phyloP scores from a whole-genome alignment of 768 basidiomycete genomes.

The Coprinopsis strossmayeri region DNA sequence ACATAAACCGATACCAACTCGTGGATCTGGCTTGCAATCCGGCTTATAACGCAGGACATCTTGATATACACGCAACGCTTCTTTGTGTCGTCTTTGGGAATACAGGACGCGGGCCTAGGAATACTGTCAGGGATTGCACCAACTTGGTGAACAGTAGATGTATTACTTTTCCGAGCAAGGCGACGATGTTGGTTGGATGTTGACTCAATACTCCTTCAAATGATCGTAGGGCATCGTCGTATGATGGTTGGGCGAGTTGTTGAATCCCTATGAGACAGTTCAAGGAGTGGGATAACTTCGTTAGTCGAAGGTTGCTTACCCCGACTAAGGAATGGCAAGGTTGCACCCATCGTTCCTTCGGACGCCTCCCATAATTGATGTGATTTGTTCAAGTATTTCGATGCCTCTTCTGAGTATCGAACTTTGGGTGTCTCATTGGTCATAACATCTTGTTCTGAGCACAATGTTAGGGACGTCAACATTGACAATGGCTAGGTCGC shows the following conservation, averaged over 20 bases:
- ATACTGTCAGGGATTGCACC: conserved; percentile 7
- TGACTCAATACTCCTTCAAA: conserved; percentile 75
- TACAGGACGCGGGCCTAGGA: conserved; percentile 90
- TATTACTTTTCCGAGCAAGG: conserved; percentile 77
- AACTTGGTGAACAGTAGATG: background rate
- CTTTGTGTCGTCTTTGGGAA: conserved; percentile 65
- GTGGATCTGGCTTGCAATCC: conserved; percentile 80
- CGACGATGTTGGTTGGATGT: conserved; percentile 83
- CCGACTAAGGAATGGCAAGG: conserved; percentile 59
- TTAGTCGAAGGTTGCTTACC: conserved; percentile 30
- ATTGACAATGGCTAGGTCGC: conserved; percentile 22
- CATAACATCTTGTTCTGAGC: conserved; percentile 60
- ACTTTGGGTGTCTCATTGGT: conserved; percentile 55
- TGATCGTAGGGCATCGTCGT: conserved; percentile 76
- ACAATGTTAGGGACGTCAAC: background rate
- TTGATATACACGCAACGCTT: conserved; percentile 83
- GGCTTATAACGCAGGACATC: conserved; percentile 75
- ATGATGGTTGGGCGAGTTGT: conserved; percentile 69
- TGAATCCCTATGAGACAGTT: conserved; percentile 55
- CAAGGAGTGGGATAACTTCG: background rate
- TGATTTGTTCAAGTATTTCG: conserved; percentile 51
- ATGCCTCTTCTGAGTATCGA: conserved; percentile 63
- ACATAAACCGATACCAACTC: conserved; percentile 93
- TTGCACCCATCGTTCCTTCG: conserved; percentile 51
- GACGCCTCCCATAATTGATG: conserved; percentile 39